These are phyloP conservation scores for Quercus lobata DNA, from an alignment of 331 rosid species.

Conservation along the genomic window DNA sequence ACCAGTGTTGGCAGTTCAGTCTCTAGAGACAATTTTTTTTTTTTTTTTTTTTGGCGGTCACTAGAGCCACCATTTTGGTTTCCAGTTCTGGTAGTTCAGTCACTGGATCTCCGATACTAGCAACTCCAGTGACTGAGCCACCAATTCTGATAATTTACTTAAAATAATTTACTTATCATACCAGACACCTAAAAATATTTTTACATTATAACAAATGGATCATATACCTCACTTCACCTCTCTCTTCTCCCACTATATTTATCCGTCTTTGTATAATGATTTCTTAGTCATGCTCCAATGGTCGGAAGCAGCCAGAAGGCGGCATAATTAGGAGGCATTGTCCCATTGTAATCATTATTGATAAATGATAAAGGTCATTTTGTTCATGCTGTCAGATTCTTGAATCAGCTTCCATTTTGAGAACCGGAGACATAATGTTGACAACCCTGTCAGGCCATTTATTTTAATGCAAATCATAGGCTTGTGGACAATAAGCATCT, in stretches of 20 bases:
- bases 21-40: no score
- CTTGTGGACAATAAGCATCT: not conserved
- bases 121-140: rapidly evolving
- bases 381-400: not conserved
- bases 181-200: no score
- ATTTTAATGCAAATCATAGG: not conserved
- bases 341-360: not conserved
- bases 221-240: no score
- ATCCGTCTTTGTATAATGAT: no score
- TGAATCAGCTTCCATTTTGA: not conserved
- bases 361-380: not conserved
- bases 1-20: no score
- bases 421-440: not conserved
- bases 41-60: no score
- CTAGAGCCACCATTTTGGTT: no score
- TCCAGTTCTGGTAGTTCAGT: rapidly evolving
- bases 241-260: no score
- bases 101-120: no score
- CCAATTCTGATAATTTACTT: no score
- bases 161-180: no score
- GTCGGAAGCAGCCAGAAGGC: not conserved
- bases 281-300: not conserved
- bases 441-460: not conserved
- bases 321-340: not conserved
- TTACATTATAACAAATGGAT: no score